Evolutionary conservation across 2,329 filamentous ascomycete species (phyloP).

Genomic region (Pestalotiopsis sp.): DNA sequence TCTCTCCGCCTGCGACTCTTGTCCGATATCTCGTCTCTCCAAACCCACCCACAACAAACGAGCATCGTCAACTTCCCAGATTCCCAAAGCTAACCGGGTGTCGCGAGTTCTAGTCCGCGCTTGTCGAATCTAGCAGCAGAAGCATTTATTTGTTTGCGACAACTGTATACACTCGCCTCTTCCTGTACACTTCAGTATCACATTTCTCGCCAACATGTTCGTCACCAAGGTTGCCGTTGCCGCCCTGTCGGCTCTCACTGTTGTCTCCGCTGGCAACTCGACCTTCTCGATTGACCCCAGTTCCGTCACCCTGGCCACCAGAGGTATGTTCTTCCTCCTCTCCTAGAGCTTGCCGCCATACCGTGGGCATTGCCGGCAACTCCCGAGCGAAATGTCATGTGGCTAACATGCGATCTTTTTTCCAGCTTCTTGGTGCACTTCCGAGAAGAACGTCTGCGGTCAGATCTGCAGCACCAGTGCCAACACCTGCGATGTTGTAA

Average conservation of each 20-base stretch:
- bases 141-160: constrained; percentile 1
- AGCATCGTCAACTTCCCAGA: neutral
- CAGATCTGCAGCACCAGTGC: neutral
- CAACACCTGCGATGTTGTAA: constrained; percentile 4
- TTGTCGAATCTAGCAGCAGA: neutral
- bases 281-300: constrained; percentile 47
- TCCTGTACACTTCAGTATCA: constrained; percentile 12
- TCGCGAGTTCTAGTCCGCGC: neutral
- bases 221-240: constrained; percentile 36
- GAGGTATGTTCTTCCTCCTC: constrained; percentile 37
- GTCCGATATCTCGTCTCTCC: neutral
- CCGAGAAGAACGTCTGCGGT: constrained; percentile 6
- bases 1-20: neutral
- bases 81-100: neutral
- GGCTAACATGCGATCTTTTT: neutral
- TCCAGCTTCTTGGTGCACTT: constrained; percentile 5
- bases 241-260: constrained; percentile 45
- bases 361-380: neutral
- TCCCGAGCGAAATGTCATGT: neutral
- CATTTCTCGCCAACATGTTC: constrained; percentile 23
- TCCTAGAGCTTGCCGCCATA: neutral
- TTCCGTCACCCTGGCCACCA: constrained; percentile 31
- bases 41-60: neutral
- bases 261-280: constrained; percentile 45
- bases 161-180: neutral